phyloP scores from a whole-genome alignment of 345 rosid species.

The Syzygium jambos region DNA sequence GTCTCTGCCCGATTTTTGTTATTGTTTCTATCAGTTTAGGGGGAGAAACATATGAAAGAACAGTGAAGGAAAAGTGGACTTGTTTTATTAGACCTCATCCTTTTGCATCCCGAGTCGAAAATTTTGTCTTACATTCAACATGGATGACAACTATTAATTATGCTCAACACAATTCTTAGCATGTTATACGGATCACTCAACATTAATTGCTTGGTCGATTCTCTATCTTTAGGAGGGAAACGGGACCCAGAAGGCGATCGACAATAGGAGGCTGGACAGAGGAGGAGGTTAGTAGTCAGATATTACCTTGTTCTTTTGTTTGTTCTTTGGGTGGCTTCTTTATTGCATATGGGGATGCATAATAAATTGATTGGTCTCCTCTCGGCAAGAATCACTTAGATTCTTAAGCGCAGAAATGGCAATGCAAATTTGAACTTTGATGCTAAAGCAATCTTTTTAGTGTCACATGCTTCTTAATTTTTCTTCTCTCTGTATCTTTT shows the following conservation, averaged over 20 bases:
- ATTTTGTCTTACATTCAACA: background rate
- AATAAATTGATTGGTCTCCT: background rate
- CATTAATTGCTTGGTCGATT: background rate
- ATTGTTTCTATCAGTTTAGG: background rate
- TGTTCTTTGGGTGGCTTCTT: background rate
- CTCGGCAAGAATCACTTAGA: background rate
- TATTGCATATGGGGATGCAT: background rate
- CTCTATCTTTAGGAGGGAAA: background rate
- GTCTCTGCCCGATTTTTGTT: background rate
- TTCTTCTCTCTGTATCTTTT: background rate
- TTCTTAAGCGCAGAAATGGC: background rate
- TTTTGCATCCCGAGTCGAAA: background rate
- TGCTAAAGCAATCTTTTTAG: background rate
- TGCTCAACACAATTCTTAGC: background rate
- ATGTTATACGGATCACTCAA: background rate
- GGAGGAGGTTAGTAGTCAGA: background rate
- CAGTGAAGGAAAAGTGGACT: background rate
- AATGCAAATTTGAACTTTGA: background rate
- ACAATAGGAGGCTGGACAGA: constrained; percentile 3
- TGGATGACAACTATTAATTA: background rate
- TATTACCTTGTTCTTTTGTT: background rate
- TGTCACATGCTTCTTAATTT: background rate
- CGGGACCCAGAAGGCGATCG: background rate
- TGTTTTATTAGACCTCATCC: background rate
- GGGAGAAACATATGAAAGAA: background rate